phyloP scores from a whole-genome alignment of 495 filamentous ascomycete genomes.

The Podospora comata region DNA sequence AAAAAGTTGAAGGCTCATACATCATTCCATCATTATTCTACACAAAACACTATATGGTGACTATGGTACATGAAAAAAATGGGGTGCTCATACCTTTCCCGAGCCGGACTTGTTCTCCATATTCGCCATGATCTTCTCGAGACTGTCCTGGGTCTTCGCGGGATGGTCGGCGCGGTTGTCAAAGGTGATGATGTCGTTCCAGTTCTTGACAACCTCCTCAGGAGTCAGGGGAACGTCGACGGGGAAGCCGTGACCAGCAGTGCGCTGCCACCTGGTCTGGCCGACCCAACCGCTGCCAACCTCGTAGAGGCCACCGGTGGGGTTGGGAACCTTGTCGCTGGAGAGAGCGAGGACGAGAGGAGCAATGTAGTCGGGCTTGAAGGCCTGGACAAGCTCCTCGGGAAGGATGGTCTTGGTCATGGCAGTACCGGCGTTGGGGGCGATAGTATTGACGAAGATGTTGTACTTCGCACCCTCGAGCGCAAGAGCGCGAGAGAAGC shows the following conservation, averaged over 20 bases:
- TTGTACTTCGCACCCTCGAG: constrained; percentile 96
- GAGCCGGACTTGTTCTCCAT: constrained; percentile 65
- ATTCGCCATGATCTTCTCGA: constrained; percentile 89
- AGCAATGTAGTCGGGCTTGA: constrained; percentile 99
- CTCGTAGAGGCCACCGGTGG: constrained; percentile 91
- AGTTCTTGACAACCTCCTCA: constrained; percentile 75
- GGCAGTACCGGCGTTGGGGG: constrained; percentile 92
- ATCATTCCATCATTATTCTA: constrained; percentile 12
- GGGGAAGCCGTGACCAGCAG: constrained; percentile 88
- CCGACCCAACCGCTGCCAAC: constrained; percentile 93
- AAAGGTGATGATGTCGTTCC: constrained; percentile 79
- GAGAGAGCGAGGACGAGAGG: constrained; percentile 84
- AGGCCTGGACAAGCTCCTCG: constrained; percentile 96
- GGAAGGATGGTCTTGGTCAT: constrained; percentile 96
- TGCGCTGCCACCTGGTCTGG: constrained; percentile 90
- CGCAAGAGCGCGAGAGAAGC: constrained; percentile 88
- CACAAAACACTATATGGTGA: constrained; percentile 29
- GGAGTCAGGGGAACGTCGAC: constrained; percentile 82
- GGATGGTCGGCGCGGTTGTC: constrained; percentile 90
- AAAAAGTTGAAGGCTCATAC: not conserved
- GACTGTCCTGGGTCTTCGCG: constrained; percentile 67
- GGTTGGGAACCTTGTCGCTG: constrained; percentile 82
- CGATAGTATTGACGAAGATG: constrained; percentile 97
- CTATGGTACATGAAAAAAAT: constrained; percentile 29
- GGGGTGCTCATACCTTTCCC: constrained; percentile 48